These are phyloP conservation scores for Biscogniauxia sp. DNA, from an alignment of 2,329 filamentous ascomycete species.

Conservation along the genomic window DNA sequence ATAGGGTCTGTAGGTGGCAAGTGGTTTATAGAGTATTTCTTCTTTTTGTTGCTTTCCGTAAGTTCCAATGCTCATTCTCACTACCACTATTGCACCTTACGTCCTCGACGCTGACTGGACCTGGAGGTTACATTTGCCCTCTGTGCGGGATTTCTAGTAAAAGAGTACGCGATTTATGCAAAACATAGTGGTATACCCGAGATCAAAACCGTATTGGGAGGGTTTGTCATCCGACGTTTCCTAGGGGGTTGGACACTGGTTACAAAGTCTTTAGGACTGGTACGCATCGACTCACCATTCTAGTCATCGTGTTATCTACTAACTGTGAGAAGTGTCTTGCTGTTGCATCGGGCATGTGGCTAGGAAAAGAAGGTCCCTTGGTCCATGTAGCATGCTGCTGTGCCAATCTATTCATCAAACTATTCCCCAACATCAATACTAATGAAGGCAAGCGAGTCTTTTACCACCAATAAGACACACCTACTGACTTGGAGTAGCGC, in stretches of 20 bases:
- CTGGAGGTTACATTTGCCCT: constrained; percentile 71
- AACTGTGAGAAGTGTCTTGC: constrained; percentile 68
- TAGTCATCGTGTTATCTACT: constrained; percentile 11
- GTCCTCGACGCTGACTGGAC: neutral
- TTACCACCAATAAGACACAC: constrained; percentile 9
- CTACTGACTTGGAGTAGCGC: constrained; percentile 52
- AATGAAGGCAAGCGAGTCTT: constrained; percentile 69
- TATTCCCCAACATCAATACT: constrained; percentile 74
- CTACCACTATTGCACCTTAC: neutral
- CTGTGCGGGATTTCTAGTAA: constrained; percentile 74
- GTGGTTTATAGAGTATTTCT: constrained; percentile 83
- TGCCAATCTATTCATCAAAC: constrained; percentile 88
- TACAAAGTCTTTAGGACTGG: constrained; percentile 85
- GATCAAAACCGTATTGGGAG: constrained; percentile 93
- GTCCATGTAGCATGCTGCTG: constrained; percentile 98
- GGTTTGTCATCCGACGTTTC: constrained; percentile 87
- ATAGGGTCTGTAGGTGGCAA: constrained; percentile 63
- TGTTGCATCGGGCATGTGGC: constrained; percentile 91
- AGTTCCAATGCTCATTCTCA: constrained; percentile 26
- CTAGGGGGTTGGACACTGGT: constrained; percentile 84
- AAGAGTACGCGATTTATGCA: constrained; percentile 81
- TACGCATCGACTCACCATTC: constrained; percentile 39
- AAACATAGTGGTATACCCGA: constrained; percentile 96
- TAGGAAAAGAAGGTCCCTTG: constrained; percentile 92
- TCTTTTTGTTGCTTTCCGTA: constrained; percentile 84